Evolutionary conservation across 164 flowering plant species (phyloP), one percentile per base, ranked within the genome.

Genomic region (Liquidambar formosana): DNA sequence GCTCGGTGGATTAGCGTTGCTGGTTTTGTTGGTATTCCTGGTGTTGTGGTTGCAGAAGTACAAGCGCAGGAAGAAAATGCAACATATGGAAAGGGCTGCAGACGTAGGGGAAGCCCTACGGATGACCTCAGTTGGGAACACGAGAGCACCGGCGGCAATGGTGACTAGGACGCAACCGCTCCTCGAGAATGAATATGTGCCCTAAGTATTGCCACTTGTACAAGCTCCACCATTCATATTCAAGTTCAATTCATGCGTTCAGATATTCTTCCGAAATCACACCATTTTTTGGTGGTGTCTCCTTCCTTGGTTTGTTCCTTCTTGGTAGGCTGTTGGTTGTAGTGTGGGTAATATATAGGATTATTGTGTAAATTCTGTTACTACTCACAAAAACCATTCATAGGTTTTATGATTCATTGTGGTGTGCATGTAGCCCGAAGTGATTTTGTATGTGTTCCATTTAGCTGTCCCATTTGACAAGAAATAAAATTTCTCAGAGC

Each of bases 1-100:
- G 52, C 28, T 87, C 47, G 98, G 92, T 45, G 92, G 91, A 52
- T 28, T 83, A 25, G 61, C 62, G 11, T 45, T 87, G 68, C 58
- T 88, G 75, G 77, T 65, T 47, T 43, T 89, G 51, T 61, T 89
- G 68, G 71, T 67, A 56, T 53, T 80, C 0, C 64, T 87, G 59
- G 70, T 77, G 11, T 2, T 81, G 43, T 87, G 89, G 84, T 44
- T 71, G 21, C 57, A 41, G 57, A 85, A 70, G 68, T 80, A 74
- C 73, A 81, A 69, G 78, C 68, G 74, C 5, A 73, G 69, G 70
- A 82, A 80, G 80, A 78, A 81, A 74, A 78, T 91, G 84, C 78
- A 79, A 18, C 69, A 79, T 71, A 91, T 91, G 97, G 95, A 91
- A 72, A 85, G 38, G 70, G 88, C 88, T 23, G 86, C 97, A 1